Evolutionary conservation across 805 yeast genomes (phyloP), one percentile per base, ranked within the genome.

Genomic region (Saccharomycopsis sp.): DNA sequence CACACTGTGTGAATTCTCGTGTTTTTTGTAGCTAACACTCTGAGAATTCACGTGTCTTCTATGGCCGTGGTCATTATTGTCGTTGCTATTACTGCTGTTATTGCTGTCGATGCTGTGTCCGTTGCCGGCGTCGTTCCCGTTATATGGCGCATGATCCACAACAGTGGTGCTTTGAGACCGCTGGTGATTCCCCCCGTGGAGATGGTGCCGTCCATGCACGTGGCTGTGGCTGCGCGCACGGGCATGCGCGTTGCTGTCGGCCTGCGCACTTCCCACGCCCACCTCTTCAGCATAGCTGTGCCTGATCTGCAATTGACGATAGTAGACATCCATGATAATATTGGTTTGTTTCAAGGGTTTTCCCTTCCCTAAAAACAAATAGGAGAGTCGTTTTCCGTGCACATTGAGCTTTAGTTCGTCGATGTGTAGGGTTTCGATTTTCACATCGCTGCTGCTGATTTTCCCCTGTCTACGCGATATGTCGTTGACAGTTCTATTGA

Each of bases 401-500:
- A 71, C 54, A 46, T 63, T 63, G 7, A 62, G 61, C 1, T 65
- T 58, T 46, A 73, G 58, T 47, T 67, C 65, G 18, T 72, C 76
- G 3, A 71, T 60, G 41, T 71, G 74, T 23, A 64, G 57, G 1
- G 75, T 73, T 52, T 73, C 75, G 18, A 67, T 62, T 48, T 68
- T 72, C 8, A 68, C 59, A 21, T 70, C 64, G 24, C 57, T 63
- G 47, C 64, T 66, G 63, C 62, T 71, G 67, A 61, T 70, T 63
- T 57, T 69, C 54, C 71, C 76, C 9, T 23, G 51, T 44, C 57
- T 57, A 24, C 63, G 46, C 40, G 77, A 73, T 4, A 81, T 75
- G 66, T 89, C 94, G 64, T 84, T 87, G 23, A 88, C 87, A 0
- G 91, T 84, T 18, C 82, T 78, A 64, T 86, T 87, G 40, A 89